phyloP scores from a whole-genome alignment of 257 asterid species.

The Eucommia ulmoides region DNA sequence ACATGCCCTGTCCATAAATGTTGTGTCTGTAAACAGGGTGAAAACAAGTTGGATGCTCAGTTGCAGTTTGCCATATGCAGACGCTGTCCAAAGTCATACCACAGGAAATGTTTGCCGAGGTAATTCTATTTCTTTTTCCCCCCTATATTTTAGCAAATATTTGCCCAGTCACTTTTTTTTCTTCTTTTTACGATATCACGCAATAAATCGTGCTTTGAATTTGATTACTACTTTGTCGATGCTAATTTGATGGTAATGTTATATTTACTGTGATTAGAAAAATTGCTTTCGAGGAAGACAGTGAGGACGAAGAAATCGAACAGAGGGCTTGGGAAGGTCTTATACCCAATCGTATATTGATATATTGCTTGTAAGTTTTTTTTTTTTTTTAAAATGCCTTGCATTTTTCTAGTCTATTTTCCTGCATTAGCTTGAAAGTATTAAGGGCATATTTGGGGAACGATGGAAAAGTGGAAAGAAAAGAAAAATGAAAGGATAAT shows the following conservation, averaged over 20 bases:
- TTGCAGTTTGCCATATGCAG: constrained; percentile 90
- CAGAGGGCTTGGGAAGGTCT: constrained; percentile 88
- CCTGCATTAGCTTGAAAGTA: background rate
- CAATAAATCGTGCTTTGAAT: background rate
- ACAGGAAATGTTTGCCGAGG: constrained; percentile 90
- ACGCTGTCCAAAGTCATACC: constrained; percentile 92
- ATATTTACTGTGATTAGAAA: constrained; percentile 30
- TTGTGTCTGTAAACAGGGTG: constrained; percentile 48
- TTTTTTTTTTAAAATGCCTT: background rate
- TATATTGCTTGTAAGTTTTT: constrained; percentile 75
- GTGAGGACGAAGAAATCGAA: constrained; percentile 17
- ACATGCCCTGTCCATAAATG: constrained; percentile 82
- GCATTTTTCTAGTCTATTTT: background rate
- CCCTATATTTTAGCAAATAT: constrained; percentile 6
- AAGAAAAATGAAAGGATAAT: no score
- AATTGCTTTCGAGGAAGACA: constrained; percentile 39
- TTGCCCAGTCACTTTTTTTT: no score
- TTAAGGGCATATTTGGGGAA: background rate
- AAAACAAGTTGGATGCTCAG: constrained; percentile 34
- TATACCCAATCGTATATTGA: constrained; percentile 57
- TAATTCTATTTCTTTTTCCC: constrained; percentile 14
- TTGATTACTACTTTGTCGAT: background rate
- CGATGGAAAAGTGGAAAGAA: no score
- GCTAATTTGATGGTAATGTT: constrained; percentile 3
- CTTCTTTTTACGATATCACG: background rate